These are phyloP conservation scores for Quercus phellos DNA, from an alignment of 331 rosid genomes.

Conservation along the genomic window DNA sequence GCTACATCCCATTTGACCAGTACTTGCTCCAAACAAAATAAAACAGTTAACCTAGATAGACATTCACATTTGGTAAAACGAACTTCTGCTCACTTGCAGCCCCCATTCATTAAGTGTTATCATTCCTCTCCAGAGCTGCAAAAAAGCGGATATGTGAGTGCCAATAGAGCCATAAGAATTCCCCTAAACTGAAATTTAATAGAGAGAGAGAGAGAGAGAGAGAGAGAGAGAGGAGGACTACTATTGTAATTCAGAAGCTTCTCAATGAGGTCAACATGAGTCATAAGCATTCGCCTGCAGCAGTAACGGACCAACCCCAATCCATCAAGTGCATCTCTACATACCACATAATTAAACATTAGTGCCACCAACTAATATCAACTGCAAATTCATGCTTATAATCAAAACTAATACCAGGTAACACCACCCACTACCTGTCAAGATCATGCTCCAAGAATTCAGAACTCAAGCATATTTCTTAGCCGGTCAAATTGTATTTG, in stretches of 20 bases:
- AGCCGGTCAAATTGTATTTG: too few species aligned
- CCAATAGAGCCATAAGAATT: neutral
- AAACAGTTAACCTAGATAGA: neutral
- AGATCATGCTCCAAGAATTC: neutral
- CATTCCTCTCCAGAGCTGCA: constrained; percentile 76
- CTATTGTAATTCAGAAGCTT: constrained; percentile 93
- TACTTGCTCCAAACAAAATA: neutral
- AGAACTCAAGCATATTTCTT: too few species aligned
- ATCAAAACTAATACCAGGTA: neutral
- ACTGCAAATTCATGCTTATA: neutral
- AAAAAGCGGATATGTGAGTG: neutral
- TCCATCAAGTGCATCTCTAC: constrained; percentile 93
- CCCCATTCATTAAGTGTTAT: constrained; percentile 37
- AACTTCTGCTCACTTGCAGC: constrained; percentile 7
- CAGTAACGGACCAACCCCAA: constrained; percentile 89
- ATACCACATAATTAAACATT: constrained; percentile 24
- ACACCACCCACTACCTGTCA: neutral
- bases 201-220: neutral
- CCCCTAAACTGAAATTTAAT: neutral
- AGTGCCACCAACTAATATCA: neutral
- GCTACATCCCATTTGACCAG: neutral
- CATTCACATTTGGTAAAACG: neutral
- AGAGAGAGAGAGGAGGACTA: constrained; percentile 28
- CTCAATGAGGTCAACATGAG: constrained; percentile 95
- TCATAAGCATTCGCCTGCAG: constrained; percentile 97